Percentiles rank a stretch among this genome's conserved stretches.
These are phyloP conservation scores for Microbotryum lychnidis-dioicae DNA, from an alignment of 1,284 basidiomycete genomes.

Conservation along the genomic window DNA sequence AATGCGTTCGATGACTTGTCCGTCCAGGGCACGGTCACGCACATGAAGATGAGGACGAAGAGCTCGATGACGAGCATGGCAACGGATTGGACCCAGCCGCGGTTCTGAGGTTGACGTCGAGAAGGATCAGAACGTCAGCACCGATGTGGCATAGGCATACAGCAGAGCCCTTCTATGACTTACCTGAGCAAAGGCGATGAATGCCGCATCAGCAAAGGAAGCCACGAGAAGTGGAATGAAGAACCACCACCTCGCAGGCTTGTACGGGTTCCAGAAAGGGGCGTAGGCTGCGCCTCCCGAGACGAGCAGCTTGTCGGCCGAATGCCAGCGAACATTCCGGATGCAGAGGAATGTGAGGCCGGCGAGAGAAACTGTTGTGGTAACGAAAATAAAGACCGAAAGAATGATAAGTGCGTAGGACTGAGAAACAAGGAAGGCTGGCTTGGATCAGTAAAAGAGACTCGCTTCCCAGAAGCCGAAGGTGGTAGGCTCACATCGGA, in stretches of 20 bases:
- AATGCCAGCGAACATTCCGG: slow-evolving; percentile 35
- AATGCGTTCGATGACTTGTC: slow-evolving; percentile 38
- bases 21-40: slow-evolving; percentile 52
- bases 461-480: neutral
- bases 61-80: slow-evolving; percentile 62
- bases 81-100: slow-evolving; percentile 63
- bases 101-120: slow-evolving; percentile 33
- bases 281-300: slow-evolving; percentile 42
- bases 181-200: slow-evolving; percentile 60
- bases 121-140: neutral
- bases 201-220: slow-evolving; percentile 52
- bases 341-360: slow-evolving; percentile 39
- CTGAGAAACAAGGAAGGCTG: slow-evolving; percentile 46
- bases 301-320: slow-evolving; percentile 37
- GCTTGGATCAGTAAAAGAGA: neutral
- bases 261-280: slow-evolving; percentile 42
- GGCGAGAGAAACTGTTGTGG: slow-evolving; percentile 50
- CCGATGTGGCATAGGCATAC: neutral
- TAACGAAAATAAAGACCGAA: slow-evolving; percentile 51
- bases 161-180: neutral
- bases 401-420: slow-evolving; percentile 71
- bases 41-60: slow-evolving; percentile 50
- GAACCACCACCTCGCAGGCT: slow-evolving; percentile 41
- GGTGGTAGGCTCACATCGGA: neutral
- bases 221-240: slow-evolving; percentile 41